Conservation (phyloP, 495 filamentous ascomycete genomes). For the Penicillium goetzii region DNA sequence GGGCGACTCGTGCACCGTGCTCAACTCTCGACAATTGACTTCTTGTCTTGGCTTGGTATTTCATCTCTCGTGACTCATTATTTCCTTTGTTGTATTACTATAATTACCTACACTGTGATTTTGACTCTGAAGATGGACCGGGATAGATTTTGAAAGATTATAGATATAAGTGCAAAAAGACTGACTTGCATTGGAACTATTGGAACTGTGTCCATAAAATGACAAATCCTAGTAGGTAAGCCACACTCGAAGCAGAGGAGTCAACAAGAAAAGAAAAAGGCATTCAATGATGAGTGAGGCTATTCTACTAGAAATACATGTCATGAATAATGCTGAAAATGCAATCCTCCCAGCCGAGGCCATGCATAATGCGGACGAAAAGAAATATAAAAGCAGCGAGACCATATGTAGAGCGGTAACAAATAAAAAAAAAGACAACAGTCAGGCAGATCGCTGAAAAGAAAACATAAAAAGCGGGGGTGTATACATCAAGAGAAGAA, state of each 20-base stretch:
- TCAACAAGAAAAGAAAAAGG: background rate
- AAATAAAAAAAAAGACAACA: constrained; percentile 7
- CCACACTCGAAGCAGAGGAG: background rate
- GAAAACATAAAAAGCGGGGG: background rate
- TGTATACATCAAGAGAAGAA: constrained; percentile 7
- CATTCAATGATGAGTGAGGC: background rate
- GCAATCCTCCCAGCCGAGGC: constrained; percentile 6
- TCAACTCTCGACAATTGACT: background rate
- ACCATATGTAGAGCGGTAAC: constrained; percentile 10
- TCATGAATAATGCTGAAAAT: constrained; percentile 12
- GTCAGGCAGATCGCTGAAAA: background rate
- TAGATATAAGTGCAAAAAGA: background rate
- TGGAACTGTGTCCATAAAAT: background rate
- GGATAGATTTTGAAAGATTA: background rate
- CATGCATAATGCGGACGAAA: background rate
- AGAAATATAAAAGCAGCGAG: background rate
- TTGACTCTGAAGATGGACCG: too few species aligned
- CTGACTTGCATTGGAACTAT: background rate
- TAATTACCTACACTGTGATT: background rate
- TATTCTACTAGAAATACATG: constrained; percentile 15
- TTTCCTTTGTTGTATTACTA: background rate
- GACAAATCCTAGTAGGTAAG: background rate
- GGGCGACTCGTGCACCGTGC: background rate
- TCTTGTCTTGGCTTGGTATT: background rate
- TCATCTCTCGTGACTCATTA: background rate